Evolutionary conservation across 129 eudicot genomes (phyloP).

Genomic region (Ambrosia artemisiifolia): DNA sequence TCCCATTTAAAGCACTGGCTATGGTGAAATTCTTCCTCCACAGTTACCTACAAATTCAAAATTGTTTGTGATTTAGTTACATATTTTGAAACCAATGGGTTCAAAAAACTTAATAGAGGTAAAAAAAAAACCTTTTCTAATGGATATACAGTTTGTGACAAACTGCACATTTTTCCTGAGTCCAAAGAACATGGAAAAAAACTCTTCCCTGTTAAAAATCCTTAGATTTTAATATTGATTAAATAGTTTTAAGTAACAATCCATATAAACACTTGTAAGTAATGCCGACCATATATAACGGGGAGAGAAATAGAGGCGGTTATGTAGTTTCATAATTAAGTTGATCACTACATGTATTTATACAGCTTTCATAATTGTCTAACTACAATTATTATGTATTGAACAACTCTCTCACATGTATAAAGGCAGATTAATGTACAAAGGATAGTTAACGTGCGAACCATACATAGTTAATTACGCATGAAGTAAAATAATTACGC

Average conservation of each 20-base stretch:
- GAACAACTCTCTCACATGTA: neutral
- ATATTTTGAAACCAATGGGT: neutral
- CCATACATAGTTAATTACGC: too few relatives aligned
- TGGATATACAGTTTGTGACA: slow-evolving; percentile 88
- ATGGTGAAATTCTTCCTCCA: slow-evolving; percentile 79
- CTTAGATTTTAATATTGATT: neutral
- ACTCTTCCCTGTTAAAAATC: slow-evolving; percentile 37
- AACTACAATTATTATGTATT: neutral
- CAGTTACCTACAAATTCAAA: slow-evolving; percentile 55
- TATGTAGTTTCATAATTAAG: neutral
- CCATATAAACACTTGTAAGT: neutral
- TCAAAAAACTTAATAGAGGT: neutral
- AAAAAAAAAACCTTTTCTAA: slow-evolving; percentile 62
- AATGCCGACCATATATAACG: neutral
- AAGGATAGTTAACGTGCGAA: too few relatives aligned
- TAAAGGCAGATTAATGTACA: too few relatives aligned
- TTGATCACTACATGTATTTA: neutral
- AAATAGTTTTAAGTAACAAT: neutral
- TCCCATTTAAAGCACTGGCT: slow-evolving; percentile 75
- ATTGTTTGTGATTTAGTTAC: too few relatives aligned
- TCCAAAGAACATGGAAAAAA: slow-evolving; percentile 78
- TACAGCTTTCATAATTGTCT: neutral
- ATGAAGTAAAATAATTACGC: too few relatives aligned
- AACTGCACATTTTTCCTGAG: slow-evolving; percentile 76
- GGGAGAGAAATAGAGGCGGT: neutral